Base-by-base conservation (phyloP, 257 asterid genomes). In the Schizonepeta tenuifolia region DNA sequence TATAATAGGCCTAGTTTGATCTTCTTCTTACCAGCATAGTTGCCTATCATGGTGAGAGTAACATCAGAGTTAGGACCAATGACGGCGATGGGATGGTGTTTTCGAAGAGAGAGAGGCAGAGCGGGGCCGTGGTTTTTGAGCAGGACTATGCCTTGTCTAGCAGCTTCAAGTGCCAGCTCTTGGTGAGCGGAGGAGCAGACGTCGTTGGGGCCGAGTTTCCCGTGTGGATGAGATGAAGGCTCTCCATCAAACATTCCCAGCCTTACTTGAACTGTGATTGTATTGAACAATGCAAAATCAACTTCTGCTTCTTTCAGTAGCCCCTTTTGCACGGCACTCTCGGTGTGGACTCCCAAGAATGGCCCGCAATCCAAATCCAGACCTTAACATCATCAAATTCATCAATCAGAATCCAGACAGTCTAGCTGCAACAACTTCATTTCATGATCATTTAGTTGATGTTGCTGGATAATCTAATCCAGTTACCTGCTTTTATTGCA, bases 231-330 rank as follows among this genome's bases (percentile, higher is more conserved):
- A 0, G 79, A 46, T 14, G 89, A 82, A 31, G 89, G 88, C 65
- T 88, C 96, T 1, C 96, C 98, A 40, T 92, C 98, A 40, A 89
- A 92, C 94, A 92, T 86, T 12, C 98, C 98, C 0, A 92, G 86
- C 71, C 96, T 85, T 88, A 92, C 86, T 63, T 88, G 96, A 55
- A 90, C 92, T 0, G 85, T 64, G 15, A 89, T 41, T 9, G 95
- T 88, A 46, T 92, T 90, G 35, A 50, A 75, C 66, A 92, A 70
- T 10, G 96, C 91, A 10, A 71, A 59, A 62, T 85, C 76, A 6
- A 89, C 77, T 3, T 87, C 89, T 22, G 72, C 74, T 26, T 89
- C 97, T n/a, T 83, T 83, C 0, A 92, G 15, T 21, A 89, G 75
- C 15, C 96, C 96, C 35, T 17, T 77, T 26, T 75, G 82, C 7